A percentile compares a stretch with the other conserved stretches of the same genome.
These are phyloP conservation scores for Mikania micrantha DNA, from an alignment of 129 eudicot species.

Conservation along the genomic window DNA sequence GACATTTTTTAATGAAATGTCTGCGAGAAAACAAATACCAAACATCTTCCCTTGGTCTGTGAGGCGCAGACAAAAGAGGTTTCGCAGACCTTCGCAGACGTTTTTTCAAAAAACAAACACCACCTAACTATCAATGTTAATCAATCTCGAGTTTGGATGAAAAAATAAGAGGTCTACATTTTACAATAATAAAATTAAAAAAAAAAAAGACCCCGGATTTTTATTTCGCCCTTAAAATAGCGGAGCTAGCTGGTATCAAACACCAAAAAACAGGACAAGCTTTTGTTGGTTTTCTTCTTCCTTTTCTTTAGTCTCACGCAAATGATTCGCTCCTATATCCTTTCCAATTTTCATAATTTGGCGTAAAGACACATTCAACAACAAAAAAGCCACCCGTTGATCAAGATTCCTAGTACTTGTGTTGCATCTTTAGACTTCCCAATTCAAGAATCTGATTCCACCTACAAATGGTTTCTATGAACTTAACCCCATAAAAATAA, in stretches of 20 bases:
- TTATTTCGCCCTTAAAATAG: too few relatives aligned
- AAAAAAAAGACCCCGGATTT: too few relatives aligned
- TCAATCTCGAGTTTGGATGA: too few relatives aligned
- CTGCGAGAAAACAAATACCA: too few relatives aligned
- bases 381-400: background rate
- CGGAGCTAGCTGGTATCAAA: background rate
- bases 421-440: background rate
- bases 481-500: slow-evolving; percentile 7
- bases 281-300: slow-evolving; percentile 1
- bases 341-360: background rate
- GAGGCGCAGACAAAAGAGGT: too few relatives aligned
- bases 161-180: too few relatives aligned
- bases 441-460: slow-evolving; percentile 23
- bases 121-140: too few relatives aligned
- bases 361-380: background rate
- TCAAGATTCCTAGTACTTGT: slow-evolving; percentile 10
- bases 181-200: too few relatives aligned
- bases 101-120: too few relatives aligned
- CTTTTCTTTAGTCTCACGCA: background rate
- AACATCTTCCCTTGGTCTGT: too few relatives aligned
- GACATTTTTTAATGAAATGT: too few relatives aligned
- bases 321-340: background rate
- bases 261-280: background rate
- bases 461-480: background rate
- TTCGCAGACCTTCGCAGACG: too few relatives aligned